Evolutionary conservation across 495 filamentous ascomycete genomes (phyloP), one percentile per base, ranked within the genome.

Genomic region (Aspergillus affinis): DNA sequence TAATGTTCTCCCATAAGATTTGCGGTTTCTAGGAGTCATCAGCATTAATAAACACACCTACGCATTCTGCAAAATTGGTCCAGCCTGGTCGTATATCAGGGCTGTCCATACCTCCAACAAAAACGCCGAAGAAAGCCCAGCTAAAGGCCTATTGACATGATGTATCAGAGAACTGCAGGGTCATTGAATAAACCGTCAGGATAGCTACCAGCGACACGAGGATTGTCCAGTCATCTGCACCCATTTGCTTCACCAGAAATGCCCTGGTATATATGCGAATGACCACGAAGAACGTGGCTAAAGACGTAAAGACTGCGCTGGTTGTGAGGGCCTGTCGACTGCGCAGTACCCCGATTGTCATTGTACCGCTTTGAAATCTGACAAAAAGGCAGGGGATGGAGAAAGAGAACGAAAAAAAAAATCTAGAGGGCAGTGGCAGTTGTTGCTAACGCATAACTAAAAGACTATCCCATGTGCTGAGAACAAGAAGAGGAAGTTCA

Each of bases 211-310:
- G 53, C 8, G 71, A 59, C 30, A 70, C 30, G 10, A 71, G 1
- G 47, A 75, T 68, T 19, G 69, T 64, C 60, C 72, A 75, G 62
- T 80, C 83, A 66, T 65, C 91, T 17, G 76, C 74, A 26, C 88
- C 89, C 26, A 75, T 81, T 49, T 85, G 83, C 70, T 81, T 84
- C 70, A 78, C 84, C 18, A 78, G 69, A 47, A 70, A 80, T 26
- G 79, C 79, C 67, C 84, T 85, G 69, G 82, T 83, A 23, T 78
- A 86, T 36, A 77, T 65, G 18, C 75, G 75, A 32, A 71, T 30
- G 9, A 61, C 56, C 47, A 69, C 59, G n/a, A 76, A 29, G 2
- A 65, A 7, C 20, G 69, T 75, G 2, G 75, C 72, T 18, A 77
- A 46, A 21, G 21, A 60, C 12, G 73, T 75, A 32, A 77, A 74